Evolutionary conservation across 352 stramenopile species (phyloP).

Genomic region (Globisporangium spiculum): DNA sequence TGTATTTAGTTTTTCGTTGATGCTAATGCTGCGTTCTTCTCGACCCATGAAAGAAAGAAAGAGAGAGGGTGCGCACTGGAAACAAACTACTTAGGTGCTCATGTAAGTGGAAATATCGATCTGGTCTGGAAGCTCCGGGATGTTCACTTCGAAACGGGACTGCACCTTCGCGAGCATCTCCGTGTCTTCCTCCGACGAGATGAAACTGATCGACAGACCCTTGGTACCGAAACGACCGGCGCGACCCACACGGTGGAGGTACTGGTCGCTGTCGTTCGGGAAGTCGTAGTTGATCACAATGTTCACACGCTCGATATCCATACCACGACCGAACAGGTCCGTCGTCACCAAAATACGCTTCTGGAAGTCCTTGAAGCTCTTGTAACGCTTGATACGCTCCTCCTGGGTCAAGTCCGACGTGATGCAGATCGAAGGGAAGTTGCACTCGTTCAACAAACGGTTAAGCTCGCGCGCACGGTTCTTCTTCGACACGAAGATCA

Average conservation of each 20-base stretch:
- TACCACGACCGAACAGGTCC: constrained; percentile 99
- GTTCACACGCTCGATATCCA: constrained; percentile 99
- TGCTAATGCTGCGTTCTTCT: constrained; percentile 2
- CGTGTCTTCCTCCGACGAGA: constrained; percentile 97
- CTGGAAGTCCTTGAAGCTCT: constrained; percentile 99
- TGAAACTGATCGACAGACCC: constrained; percentile 99
- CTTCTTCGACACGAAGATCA: constrained; percentile 98
- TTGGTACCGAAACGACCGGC: constrained; percentile 99
- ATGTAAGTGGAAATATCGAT: constrained; percentile 99
- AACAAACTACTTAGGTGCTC: constrained; percentile 58
- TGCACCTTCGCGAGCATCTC: constrained; percentile 99
- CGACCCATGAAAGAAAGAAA: neutral
- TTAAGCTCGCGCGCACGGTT: constrained; percentile 97
- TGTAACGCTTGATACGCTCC: constrained; percentile 98
- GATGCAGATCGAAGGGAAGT: constrained; percentile 99
- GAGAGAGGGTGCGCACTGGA: neutral
- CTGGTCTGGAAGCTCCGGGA: constrained; percentile 98
- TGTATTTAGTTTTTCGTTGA: constrained; percentile 11
- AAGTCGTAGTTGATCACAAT: constrained; percentile 99
- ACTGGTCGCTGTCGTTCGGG: constrained; percentile 97
- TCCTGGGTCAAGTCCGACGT: constrained; percentile 97
- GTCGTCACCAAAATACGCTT: constrained; percentile 99
- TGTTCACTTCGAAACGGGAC: constrained; percentile 99
- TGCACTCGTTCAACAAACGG: constrained; percentile 98
- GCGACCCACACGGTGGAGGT: constrained; percentile 98